phyloP scores from a whole-genome alignment of 1,139 yeast species.

The Sugiyamaella sp. region DNA sequence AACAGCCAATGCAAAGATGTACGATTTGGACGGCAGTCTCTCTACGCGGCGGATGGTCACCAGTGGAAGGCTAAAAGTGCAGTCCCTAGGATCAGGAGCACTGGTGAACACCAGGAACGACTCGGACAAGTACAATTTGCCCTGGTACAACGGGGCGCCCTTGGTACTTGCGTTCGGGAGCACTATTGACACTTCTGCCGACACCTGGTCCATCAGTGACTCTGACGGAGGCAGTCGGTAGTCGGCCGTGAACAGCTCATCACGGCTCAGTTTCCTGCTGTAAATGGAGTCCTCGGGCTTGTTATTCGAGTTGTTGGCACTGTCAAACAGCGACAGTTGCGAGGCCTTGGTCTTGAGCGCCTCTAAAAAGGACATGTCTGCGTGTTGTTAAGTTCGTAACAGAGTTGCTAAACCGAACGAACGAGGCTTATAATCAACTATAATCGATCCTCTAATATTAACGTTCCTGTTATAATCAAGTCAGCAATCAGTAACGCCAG shows the following conservation, averaged over 20 bases:
- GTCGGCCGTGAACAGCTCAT: constrained; percentile 68
- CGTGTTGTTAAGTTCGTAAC: neutral
- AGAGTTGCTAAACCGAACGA: neutral
- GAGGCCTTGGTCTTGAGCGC: constrained; percentile 53
- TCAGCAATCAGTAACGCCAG: too few species aligned
- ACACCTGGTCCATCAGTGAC: constrained; percentile 62
- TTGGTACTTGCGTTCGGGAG: constrained; percentile 44
- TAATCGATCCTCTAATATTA: too few species aligned
- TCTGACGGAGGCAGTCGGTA: constrained; percentile 75
- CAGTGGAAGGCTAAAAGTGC: constrained; percentile 71
- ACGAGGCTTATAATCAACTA: too few species aligned
- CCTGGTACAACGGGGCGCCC: constrained; percentile 52
- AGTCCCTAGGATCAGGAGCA: constrained; percentile 65
- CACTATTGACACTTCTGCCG: constrained; percentile 65
- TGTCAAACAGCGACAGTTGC: constrained; percentile 48
- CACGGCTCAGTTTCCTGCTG: constrained; percentile 50
- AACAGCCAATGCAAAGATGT: constrained; percentile 77
- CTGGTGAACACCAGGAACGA: constrained; percentile 77
- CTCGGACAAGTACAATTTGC: constrained; percentile 63
- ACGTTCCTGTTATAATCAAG: too few species aligned
- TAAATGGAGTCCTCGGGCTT: constrained; percentile 37
- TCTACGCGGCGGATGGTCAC: constrained; percentile 85
- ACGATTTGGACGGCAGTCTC: constrained; percentile 72
- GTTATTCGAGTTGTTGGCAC: constrained; percentile 32
- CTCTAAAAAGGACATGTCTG: constrained; percentile 55